Evolutionary conservation across 352 stramenopile genomes (phyloP).

Genomic region (Pythium volutum): DNA sequence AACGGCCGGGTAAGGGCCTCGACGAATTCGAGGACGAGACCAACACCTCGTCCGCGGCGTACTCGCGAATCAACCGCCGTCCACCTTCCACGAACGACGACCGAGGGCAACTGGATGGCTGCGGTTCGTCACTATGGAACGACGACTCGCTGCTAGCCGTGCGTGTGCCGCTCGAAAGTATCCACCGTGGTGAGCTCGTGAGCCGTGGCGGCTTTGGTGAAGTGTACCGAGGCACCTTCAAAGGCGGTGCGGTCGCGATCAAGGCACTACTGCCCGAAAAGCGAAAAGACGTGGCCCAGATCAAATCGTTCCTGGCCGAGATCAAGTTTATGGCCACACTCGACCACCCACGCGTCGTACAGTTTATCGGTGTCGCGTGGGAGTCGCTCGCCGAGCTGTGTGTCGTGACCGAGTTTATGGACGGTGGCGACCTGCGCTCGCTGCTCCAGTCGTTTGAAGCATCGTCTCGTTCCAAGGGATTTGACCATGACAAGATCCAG

Average conservation of each 20-base stretch:
- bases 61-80: constrained; percentile 1
- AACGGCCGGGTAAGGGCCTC: neutral
- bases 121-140: constrained; percentile 3
- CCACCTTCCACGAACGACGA: neutral
- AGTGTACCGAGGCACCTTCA: neutral
- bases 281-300: constrained; percentile 33
- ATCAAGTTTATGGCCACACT: constrained; percentile 48
- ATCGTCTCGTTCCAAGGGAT: constrained; percentile 22
- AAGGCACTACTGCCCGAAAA: constrained; percentile 16
- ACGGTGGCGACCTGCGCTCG: constrained; percentile 46
- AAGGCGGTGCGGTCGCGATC: neutral
- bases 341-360: constrained; percentile 42
- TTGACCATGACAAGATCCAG: constrained; percentile 27
- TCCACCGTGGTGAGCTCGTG: neutral
- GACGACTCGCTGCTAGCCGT: constrained; percentile 2
- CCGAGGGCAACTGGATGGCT: neutral
- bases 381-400: constrained; percentile 52
- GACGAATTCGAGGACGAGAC: neutral
- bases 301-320: constrained; percentile 51
- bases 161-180: constrained; percentile 1
- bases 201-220: constrained; percentile 2
- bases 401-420: constrained; percentile 62
- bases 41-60: neutral
- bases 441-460: constrained; percentile 33
- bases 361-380: constrained; percentile 60